A percentile compares a stretch with the other conserved stretches of the same genome.
Conservation (phyloP, 2,329 filamentous ascomycete genomes). For the Tolypocladium endophyticum region DNA sequence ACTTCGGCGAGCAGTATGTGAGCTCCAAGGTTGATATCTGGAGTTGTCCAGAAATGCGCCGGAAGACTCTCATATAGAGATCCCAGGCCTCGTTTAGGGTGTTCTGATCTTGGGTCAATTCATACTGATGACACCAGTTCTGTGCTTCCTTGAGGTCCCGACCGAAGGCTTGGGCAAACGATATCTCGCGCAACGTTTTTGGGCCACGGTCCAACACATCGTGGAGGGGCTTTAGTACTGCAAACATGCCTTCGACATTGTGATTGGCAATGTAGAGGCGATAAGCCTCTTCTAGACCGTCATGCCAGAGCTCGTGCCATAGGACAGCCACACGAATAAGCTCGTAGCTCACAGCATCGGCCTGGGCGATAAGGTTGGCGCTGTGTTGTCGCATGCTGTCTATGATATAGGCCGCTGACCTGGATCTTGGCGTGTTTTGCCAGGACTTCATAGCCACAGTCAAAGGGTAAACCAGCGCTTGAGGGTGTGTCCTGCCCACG, state of each 20-base stretch:
- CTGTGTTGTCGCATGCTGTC: slow-evolving; percentile 96
- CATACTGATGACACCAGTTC: slow-evolving; percentile 91
- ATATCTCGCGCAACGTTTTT: slow-evolving; percentile 89
- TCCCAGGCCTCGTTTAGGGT: slow-evolving; percentile 99
- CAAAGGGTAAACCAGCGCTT: slow-evolving; percentile 90
- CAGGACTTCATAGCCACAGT: slow-evolving; percentile 95
- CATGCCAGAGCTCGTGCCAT: slow-evolving; percentile 99
- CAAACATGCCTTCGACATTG: slow-evolving; percentile 96
- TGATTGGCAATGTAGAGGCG: slow-evolving; percentile 94
- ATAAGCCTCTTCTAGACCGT: slow-evolving; percentile 91
- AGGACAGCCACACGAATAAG: slow-evolving; percentile 92
- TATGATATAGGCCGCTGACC: slow-evolving; percentile 88
- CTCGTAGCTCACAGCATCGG: slow-evolving; percentile 89
- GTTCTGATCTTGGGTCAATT: slow-evolving; percentile 76
- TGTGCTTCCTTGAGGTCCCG: slow-evolving; percentile 89
- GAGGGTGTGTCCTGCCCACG: slow-evolving; percentile 86
- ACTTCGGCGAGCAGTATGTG: slow-evolving; percentile 90
- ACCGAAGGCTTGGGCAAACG: slow-evolving; percentile 94
- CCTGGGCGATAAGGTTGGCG: slow-evolving; percentile 83
- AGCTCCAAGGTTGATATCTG: slow-evolving; percentile 89
- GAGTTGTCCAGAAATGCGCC: slow-evolving; percentile 85
- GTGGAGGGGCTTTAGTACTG: slow-evolving; percentile 78
- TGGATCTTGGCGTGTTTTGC: slow-evolving; percentile 70
- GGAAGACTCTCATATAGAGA: slow-evolving; percentile 97
- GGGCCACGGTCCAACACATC: slow-evolving; percentile 83